phyloP scores from a whole-genome alignment of 441 rosid genomes.

The Bruguiera hainesii region DNA sequence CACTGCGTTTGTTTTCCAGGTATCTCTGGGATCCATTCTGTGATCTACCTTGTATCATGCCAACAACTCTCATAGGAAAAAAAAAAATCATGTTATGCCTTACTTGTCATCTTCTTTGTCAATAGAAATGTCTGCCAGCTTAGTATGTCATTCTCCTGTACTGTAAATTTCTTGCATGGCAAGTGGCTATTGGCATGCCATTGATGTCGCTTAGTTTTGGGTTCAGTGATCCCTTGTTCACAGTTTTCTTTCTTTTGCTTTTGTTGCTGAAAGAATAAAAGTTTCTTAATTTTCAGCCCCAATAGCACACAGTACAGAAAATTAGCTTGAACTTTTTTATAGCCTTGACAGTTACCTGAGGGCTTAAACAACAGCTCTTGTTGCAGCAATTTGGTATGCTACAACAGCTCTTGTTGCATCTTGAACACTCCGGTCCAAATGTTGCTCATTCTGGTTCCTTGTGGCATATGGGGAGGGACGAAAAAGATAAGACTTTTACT shows the following conservation, averaged over 20 bases:
- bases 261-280: constrained; percentile 9
- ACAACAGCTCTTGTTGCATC: too few relatives aligned
- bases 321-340: background rate
- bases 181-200: constrained; percentile 35
- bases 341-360: background rate
- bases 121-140: constrained; percentile 30
- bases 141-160: constrained; percentile 30
- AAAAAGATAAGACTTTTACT: too few relatives aligned
- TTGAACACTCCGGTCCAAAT: too few relatives aligned
- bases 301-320: background rate
- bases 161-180: constrained; percentile 27
- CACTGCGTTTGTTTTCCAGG: constrained; percentile 21
- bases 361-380: too few relatives aligned
- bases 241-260: constrained; percentile 9
- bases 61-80: constrained; percentile 42
- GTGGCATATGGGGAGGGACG: too few relatives aligned
- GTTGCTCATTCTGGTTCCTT: too few relatives aligned
- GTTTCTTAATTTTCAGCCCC: constrained; percentile 5
- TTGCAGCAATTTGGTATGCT: too few relatives aligned
- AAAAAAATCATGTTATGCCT: constrained; percentile 22
- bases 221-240: constrained; percentile 26
- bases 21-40: constrained; percentile 25
- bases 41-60: constrained; percentile 47
- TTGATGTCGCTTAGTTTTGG: constrained; percentile 24
- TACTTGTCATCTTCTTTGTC: constrained; percentile 15